Evolutionary conservation across 768 basidiomycete species (phyloP).

Genomic region (Gyrodon lividus): DNA sequence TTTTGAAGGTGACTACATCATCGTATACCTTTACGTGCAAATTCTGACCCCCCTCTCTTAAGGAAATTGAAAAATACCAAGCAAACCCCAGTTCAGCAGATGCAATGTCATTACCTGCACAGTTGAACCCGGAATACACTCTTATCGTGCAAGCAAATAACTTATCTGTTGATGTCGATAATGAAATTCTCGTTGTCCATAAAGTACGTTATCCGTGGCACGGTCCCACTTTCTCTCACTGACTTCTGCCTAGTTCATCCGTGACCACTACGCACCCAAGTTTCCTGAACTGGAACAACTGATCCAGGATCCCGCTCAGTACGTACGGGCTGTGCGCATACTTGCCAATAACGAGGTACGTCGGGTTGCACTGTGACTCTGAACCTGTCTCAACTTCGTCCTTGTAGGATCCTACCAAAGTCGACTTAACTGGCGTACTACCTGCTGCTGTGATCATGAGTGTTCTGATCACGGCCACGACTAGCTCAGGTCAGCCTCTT

Average conservation of each 20-base stretch:
- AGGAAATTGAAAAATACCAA: conserved; percentile 92
- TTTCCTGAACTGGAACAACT: conserved; percentile 98
- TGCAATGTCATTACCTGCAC: conserved; percentile 74
- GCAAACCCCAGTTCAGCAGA: conserved; percentile 76
- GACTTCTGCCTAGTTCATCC: conserved; percentile 70
- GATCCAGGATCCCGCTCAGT: conserved; percentile 88
- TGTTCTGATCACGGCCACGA: conserved; percentile 93
- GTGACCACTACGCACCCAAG: conserved; percentile 92
- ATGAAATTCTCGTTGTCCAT: conserved; percentile 95
- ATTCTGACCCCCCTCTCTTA: conserved; percentile 1
- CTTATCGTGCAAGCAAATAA: conserved; percentile 98
- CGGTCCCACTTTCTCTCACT: conserved; percentile 7
- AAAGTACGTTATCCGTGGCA: conserved; percentile 53
- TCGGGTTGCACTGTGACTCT: background rate
- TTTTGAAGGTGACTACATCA: conserved; percentile 59
- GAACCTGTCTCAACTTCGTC: conserved; percentile 1
- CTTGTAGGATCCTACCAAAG: conserved; percentile 80
- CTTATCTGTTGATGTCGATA: conserved; percentile 96
- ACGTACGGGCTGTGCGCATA: conserved; percentile 85
- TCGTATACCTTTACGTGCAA: background rate
- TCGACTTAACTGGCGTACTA: conserved; percentile 73
- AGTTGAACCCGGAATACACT: conserved; percentile 92
- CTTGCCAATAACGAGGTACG: conserved; percentile 80
- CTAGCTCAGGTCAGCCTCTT: conserved; percentile 76
- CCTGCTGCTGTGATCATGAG: conserved; percentile 93